Percentiles rank a stretch among this genome's conserved stretches.
Conservation (phyloP, 2,329 filamentous ascomycete genomes). For the Coniella lustricola region DNA sequence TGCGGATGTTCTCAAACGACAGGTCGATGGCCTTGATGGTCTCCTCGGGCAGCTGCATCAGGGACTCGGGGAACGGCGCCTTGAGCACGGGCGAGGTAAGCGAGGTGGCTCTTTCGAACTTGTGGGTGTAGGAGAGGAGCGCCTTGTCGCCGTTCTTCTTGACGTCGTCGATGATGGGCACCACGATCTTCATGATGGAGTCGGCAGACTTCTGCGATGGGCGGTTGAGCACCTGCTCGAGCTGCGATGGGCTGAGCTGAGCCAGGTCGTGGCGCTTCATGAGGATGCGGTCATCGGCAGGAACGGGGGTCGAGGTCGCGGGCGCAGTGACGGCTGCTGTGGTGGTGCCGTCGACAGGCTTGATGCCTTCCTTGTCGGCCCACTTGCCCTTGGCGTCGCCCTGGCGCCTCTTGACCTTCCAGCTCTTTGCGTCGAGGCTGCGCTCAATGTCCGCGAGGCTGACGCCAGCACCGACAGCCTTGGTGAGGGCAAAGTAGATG, state of each 20-base stretch:
- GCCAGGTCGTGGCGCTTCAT: constrained; percentile 76
- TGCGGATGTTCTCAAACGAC: constrained; percentile 88
- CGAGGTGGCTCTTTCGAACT: constrained; percentile 93
- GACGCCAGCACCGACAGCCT: constrained; percentile 79
- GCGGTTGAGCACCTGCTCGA: constrained; percentile 71
- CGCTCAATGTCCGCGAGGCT: constrained; percentile 82
- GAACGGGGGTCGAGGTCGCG: constrained; percentile 18
- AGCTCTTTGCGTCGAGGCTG: constrained; percentile 87
- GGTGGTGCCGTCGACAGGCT: constrained; percentile 29
- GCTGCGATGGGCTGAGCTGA: constrained; percentile 54
- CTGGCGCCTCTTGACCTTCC: constrained; percentile 88
- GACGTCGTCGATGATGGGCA: constrained; percentile 86
- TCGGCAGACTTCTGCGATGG: constrained; percentile 95
- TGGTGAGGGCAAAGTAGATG: constrained; percentile 91
- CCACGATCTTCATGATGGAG: constrained; percentile 82
- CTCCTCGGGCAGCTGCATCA: constrained; percentile 81
- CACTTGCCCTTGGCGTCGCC: constrained; percentile 94
- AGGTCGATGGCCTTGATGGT: constrained; percentile 88
- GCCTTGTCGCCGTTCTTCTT: constrained; percentile 78
- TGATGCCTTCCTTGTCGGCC: constrained; percentile 73
- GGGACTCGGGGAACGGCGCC: constrained; percentile 75
- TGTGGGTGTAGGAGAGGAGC: constrained; percentile 88
- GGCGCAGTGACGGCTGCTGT: constrained; percentile 27
- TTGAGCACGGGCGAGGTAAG: constrained; percentile 82
- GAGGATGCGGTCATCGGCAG: constrained; percentile 51